Conservation (phyloP, 23 red algal species). For the Gracilariopsis chorda region DNA sequence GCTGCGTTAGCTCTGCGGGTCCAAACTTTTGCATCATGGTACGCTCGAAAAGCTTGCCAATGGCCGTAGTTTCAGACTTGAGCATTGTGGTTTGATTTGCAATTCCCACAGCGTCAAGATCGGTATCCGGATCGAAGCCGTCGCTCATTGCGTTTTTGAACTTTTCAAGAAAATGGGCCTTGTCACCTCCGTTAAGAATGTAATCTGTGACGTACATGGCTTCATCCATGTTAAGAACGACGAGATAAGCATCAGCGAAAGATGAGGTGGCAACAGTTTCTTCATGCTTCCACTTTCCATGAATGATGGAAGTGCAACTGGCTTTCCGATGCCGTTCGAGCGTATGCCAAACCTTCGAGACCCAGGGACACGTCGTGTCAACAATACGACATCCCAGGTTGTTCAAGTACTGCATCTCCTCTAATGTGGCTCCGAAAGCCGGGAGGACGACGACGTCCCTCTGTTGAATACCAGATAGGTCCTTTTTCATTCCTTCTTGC, state of each 20-base stretch:
- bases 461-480: slow-evolving; percentile 56
- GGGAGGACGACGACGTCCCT: slow-evolving; percentile 94
- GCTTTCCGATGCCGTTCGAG: slow-evolving; percentile 79
- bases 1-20: slow-evolving; percentile 61
- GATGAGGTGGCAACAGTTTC: slow-evolving; percentile 95
- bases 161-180: slow-evolving; percentile 74
- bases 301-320: slow-evolving; percentile 90
- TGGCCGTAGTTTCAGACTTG: slow-evolving; percentile 93
- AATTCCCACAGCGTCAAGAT: slow-evolving; percentile 87
- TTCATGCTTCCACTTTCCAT: slow-evolving; percentile 99
- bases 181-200: slow-evolving; percentile 91
- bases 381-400: slow-evolving; percentile 74
- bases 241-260: slow-evolving; percentile 96
- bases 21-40: slow-evolving; percentile 96
- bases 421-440: slow-evolving; percentile 95
- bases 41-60: slow-evolving; percentile 95
- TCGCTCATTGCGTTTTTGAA: slow-evolving; percentile 93
- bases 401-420: slow-evolving; percentile 86
- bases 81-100: slow-evolving; percentile 99
- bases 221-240: slow-evolving; percentile 86
- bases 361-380: slow-evolving; percentile 99
- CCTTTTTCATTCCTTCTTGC: slow-evolving; percentile 76
- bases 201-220: slow-evolving; percentile 95
- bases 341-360: slow-evolving; percentile 93
- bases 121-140: slow-evolving; percentile 91